Percentiles rank a stretch among this genome's conserved stretches.
Conservation (phyloP, 345 rosid species). For the Camelina hispida region DNA sequence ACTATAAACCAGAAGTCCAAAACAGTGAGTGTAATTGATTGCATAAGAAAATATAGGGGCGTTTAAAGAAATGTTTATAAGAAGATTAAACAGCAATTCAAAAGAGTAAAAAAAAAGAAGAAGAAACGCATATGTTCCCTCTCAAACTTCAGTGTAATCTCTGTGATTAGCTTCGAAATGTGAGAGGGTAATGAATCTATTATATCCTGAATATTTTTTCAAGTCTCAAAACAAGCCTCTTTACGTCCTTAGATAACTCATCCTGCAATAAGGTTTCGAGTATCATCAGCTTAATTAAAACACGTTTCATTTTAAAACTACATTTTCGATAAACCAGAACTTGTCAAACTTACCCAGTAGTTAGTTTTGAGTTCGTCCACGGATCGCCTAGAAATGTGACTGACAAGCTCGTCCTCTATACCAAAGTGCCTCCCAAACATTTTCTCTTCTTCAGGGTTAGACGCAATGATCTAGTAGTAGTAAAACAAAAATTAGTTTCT, state of each 20-base stretch:
- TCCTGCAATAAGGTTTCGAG: background rate
- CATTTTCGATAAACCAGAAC: background rate
- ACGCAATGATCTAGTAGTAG: slow-evolving; percentile 61
- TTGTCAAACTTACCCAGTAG: slow-evolving; percentile 64
- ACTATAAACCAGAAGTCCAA: background rate
- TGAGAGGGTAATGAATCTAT: background rate
- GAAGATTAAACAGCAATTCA: too few relatives aligned
- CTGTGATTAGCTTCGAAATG: background rate
- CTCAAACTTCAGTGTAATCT: background rate
- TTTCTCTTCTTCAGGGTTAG: slow-evolving; percentile 78
- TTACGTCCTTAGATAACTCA: background rate
- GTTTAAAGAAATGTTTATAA: background rate
- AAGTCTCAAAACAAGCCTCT: background rate
- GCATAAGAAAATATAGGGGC: background rate
- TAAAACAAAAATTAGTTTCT: background rate
- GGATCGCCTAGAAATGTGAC: slow-evolving; percentile 77
- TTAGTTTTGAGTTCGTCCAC: slow-evolving; percentile 73
- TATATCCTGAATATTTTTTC: background rate
- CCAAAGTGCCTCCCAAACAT: slow-evolving; percentile 90
- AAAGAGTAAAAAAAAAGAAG: background rate
- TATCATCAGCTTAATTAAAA: background rate
- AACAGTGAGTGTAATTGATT: background rate
- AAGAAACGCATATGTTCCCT: background rate
- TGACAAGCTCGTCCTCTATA: slow-evolving; percentile 75
- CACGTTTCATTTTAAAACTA: too few relatives aligned